A percentile compares a stretch with the other conserved stretches of the same genome.
Evolutionary conservation across 192 early-diverging fungal genomes (phyloP).

Genomic region (Dissophora globulifera): DNA sequence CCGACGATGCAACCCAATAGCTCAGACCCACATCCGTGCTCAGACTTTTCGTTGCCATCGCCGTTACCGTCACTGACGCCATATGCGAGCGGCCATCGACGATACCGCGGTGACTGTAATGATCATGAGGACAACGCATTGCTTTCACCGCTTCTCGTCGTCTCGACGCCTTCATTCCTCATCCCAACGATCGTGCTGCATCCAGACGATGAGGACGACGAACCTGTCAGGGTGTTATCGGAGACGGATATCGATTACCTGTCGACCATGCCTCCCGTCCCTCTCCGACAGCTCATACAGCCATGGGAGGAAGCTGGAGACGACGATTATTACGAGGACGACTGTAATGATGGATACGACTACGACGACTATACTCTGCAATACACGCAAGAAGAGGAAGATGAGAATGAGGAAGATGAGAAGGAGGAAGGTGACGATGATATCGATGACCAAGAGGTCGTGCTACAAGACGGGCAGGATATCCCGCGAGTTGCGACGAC

Average conservation of each 20-base stretch:
- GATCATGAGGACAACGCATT: slow-evolving; percentile 1
- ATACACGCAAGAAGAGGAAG: slow-evolving; percentile 4
- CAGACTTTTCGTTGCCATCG: not conserved
- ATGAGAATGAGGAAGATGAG: not conserved
- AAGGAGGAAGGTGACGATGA: too few species aligned
- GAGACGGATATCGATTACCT: slow-evolving; percentile 46
- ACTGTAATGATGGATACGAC: slow-evolving; percentile 22
- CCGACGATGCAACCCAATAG: not conserved
- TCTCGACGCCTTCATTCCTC: not conserved
- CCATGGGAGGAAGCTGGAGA: slow-evolving; percentile 27
- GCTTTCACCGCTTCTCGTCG: too few species aligned
- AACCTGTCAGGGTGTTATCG: slow-evolving; percentile 21
- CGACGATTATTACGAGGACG: slow-evolving; percentile 31
- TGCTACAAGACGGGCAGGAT: too few species aligned
- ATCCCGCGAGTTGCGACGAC: too few species aligned
- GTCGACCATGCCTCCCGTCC: slow-evolving; percentile 30
- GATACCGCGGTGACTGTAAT: not conserved
- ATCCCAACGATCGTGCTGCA: slow-evolving; percentile 44
- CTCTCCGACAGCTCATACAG: slow-evolving; percentile 16
- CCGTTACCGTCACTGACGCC: not conserved
- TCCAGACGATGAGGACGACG: slow-evolving; percentile 46
- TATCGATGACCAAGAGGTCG: too few species aligned
- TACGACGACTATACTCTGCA: slow-evolving; percentile 25
- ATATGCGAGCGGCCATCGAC: not conserved
- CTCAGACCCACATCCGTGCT: not conserved